Conservation (phyloP, 768 basidiomycete genomes). For the Termitomyces sp. region DNA sequence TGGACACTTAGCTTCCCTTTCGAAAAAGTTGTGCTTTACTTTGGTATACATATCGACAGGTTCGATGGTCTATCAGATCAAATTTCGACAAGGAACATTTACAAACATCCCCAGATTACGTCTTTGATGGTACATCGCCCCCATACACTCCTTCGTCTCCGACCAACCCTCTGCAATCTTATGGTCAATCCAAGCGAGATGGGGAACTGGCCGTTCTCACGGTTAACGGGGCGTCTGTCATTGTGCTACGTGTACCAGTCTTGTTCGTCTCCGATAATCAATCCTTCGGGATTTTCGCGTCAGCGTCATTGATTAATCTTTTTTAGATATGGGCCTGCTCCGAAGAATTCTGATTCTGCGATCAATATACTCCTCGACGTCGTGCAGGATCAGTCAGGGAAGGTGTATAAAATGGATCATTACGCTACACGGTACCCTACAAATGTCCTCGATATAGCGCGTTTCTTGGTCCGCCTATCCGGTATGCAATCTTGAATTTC, state of each 20-base stretch:
- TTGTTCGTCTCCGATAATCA: conserved; percentile 44
- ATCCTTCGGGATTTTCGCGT: background rate
- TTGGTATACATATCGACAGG: conserved; percentile 93
- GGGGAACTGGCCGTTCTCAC: conserved; percentile 78
- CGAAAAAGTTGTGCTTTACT: conserved; percentile 54
- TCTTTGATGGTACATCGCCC: conserved; percentile 91
- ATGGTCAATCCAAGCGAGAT: conserved; percentile 81
- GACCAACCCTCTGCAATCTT: conserved; percentile 84
- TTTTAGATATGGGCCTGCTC: conserved; percentile 78
- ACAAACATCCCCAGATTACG: conserved; percentile 60
- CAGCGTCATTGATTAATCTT: background rate
- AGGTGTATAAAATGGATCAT: conserved; percentile 93
- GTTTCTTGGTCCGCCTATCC: conserved; percentile 72
- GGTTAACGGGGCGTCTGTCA: conserved; percentile 46
- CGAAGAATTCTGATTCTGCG: conserved; percentile 81
- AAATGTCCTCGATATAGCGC: conserved; percentile 81
- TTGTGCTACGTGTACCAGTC: conserved; percentile 86
- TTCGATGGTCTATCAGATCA: conserved; percentile 15
- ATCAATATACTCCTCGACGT: conserved; percentile 87
- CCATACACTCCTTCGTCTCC: conserved; percentile 73
- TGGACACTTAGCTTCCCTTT: conserved; percentile 60
- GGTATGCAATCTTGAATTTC: conserved; percentile 30
- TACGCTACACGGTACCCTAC: conserved; percentile 92
- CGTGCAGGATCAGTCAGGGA: conserved; percentile 81
- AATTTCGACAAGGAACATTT: background rate